A percentile compares a stretch with the other conserved stretches of the same genome.
phyloP scores from a whole-genome alignment of 2,329 filamentous ascomycete genomes.

The Metarhizium sp. region DNA sequence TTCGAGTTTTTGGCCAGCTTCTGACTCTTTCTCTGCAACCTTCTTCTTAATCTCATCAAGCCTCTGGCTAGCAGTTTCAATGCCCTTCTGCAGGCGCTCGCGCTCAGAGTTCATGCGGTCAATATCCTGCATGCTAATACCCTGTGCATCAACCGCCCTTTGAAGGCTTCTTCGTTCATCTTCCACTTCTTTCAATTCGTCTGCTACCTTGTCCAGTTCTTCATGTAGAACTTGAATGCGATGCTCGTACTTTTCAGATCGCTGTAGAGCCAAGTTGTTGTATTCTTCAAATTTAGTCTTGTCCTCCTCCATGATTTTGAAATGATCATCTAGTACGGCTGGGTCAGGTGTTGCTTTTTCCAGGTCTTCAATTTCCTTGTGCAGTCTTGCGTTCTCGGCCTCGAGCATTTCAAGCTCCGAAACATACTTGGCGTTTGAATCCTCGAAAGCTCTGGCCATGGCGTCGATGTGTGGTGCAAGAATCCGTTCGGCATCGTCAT shows the following conservation, averaged over 20 bases:
- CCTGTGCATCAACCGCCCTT: conserved; percentile 80
- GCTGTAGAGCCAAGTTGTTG: conserved; percentile 73
- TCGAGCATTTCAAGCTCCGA: conserved; percentile 81
- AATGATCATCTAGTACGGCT: conserved; percentile 75
- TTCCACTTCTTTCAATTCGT: conserved; percentile 70
- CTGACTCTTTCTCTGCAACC: conserved; percentile 78
- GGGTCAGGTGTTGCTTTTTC: conserved; percentile 81
- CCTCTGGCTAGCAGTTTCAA: conserved; percentile 65
- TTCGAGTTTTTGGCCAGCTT: conserved; percentile 77
- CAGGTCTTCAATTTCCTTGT: conserved; percentile 80
- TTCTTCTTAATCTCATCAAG: conserved; percentile 79
- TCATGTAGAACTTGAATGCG: conserved; percentile 76
- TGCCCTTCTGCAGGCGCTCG: conserved; percentile 81
- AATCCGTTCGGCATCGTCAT: conserved; percentile 71
- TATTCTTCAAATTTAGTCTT: conserved; percentile 93
- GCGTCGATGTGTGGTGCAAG: conserved; percentile 75
- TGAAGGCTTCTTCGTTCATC: conserved; percentile 74
- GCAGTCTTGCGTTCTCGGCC: conserved; percentile 70
- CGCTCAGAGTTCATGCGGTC: conserved; percentile 97
- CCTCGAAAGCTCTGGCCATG: conserved; percentile 84
- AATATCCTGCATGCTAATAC: conserved; percentile 95
- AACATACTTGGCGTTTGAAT: conserved; percentile 73
- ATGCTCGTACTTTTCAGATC: conserved; percentile 80
- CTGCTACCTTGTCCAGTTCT: conserved; percentile 69
- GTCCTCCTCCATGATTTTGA: conserved; percentile 90